Evolutionary conservation across 495 filamentous ascomycete species (phyloP), one percentile per base, ranked within the genome.

Genomic region (Beverwykella pulmonaria): DNA sequence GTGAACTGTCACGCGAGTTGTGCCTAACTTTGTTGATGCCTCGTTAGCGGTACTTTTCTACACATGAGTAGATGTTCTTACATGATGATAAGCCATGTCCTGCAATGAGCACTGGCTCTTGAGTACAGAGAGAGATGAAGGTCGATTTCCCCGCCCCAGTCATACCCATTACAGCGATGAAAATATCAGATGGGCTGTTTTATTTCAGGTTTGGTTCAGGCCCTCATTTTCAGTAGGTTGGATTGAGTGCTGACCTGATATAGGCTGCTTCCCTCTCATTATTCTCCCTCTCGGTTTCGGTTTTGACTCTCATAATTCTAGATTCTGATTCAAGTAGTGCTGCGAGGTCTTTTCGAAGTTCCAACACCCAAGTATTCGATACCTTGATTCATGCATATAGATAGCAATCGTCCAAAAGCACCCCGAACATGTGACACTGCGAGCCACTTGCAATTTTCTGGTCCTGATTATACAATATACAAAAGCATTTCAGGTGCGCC

Each of bases 121-220:
- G n/a, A 30, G 65, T 53, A 29, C 50, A 59, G 8, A 25, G 20
- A 2, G 59, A 29, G 14, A 68, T 59, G 23, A 68, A 68, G 1
- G 50, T 53, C 8, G 52, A 36, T 46, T 68, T 68, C 8, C 65
- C 65, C 3, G 65, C 50, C 17, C 65, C 65, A 1, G 65, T 68
- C 53, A 68, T 53, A 8, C 65, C 65, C 72, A 80, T 76, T 7
- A 79, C 59, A 0, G 76, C 52, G 36, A 80, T 69, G 23, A 59
- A 39, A 1, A 59, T 41, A 46, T 66, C 63, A 2, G 32, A 7
- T 32, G 55, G 2, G 27, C 55, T 59, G 39, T 12, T n/a, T 34
- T 34, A 34, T 34, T 12, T 5, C 5, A 34, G 12, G 30, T 34
- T 34, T 5, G 30, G 4, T n/a, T n/a, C n/a, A n/a, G 30, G 12